These are phyloP conservation scores for Diaporthe citri DNA, from an alignment of 2,329 filamentous ascomycete genomes.

Conservation along the genomic window DNA sequence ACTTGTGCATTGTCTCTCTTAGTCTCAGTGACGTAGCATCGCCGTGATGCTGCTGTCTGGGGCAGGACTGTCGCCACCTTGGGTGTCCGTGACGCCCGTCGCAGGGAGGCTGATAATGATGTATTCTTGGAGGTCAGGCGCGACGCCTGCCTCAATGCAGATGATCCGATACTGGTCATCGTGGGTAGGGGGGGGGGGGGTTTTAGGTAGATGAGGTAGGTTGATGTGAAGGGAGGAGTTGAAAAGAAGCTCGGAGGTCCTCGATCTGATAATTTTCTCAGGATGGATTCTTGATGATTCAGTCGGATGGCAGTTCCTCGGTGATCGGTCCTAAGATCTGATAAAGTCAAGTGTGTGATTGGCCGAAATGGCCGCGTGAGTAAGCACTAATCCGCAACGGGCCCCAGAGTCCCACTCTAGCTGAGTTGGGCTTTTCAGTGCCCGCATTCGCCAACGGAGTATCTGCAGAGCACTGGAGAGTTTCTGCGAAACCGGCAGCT, in stretches of 20 bases:
- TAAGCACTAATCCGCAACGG: not conserved
- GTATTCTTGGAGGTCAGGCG: constrained; percentile 63
- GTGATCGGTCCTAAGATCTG: constrained; percentile 25
- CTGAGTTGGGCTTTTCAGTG: not conserved
- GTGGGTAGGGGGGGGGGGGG: constrained; percentile 36
- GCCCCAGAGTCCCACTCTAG: not conserved
- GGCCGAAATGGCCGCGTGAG: not conserved
- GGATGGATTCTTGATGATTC: constrained; percentile 31
- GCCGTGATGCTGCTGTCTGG: constrained; percentile 49
- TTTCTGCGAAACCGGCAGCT: constrained; percentile 6
- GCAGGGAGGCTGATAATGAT: constrained; percentile 51
- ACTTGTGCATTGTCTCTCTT: constrained; percentile 85
- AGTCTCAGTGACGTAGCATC: constrained; percentile 87
- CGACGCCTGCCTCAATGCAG: constrained; percentile 81
- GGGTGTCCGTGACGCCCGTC: constrained; percentile 49
- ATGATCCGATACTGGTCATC: constrained; percentile 77
- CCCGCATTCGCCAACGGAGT: constrained; percentile 5
- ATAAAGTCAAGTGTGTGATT: constrained; percentile 1
- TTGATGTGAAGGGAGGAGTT: constrained; percentile 33
- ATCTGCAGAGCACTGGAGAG: not conserved
- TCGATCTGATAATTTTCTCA: constrained; percentile 35
- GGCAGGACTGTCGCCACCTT: constrained; percentile 49
- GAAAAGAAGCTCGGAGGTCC: constrained; percentile 31
- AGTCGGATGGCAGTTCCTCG: constrained; percentile 19
- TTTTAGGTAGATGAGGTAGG: not conserved